These are phyloP conservation scores for Trypanosoma brucei DNA, from an alignment of 208 protist genomes.

Conservation along the genomic window DNA sequence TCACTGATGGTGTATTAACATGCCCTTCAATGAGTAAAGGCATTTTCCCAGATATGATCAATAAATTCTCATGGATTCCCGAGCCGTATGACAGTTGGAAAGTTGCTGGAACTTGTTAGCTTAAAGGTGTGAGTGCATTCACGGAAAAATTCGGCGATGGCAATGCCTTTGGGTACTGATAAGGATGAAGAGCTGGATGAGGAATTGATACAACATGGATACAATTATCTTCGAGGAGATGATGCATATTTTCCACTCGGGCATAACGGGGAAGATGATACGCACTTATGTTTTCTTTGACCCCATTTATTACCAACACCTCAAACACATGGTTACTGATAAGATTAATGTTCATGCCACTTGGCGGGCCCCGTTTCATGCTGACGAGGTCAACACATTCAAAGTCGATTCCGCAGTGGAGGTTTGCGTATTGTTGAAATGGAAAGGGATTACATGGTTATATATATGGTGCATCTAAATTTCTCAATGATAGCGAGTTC, in stretches of 20 bases:
- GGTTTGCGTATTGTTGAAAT: slow-evolving; percentile 99
- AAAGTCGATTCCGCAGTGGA: slow-evolving; percentile 96
- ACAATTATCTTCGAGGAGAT: slow-evolving; percentile 99
- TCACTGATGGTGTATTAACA: slow-evolving; percentile 96
- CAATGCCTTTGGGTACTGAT: slow-evolving; percentile 95
- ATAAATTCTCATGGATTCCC: slow-evolving; percentile 99
- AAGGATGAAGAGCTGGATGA: slow-evolving; percentile 90
- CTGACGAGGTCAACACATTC: slow-evolving; percentile 99
- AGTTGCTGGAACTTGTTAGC: slow-evolving; percentile 98
- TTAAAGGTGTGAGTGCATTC: slow-evolving; percentile 94
- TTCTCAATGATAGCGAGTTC: slow-evolving; percentile 97
- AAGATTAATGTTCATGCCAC: slow-evolving; percentile 99
- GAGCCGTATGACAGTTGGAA: slow-evolving; percentile 99
- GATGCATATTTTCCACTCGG: slow-evolving; percentile 76
- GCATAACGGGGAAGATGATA: slow-evolving; percentile 97
- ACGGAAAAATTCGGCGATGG: slow-evolving; percentile 91
- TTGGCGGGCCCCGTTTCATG: slow-evolving; percentile 83
- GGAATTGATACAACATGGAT: slow-evolving; percentile 89
- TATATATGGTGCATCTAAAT: slow-evolving; percentile 91
- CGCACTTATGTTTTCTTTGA: slow-evolving; percentile 99
- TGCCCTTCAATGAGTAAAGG: slow-evolving; percentile 98
- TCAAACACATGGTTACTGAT: slow-evolving; percentile 99
- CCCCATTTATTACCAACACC: slow-evolving; percentile 99
- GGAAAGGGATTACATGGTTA: slow-evolving; percentile 99
- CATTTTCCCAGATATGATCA: slow-evolving; percentile 99